phyloP scores from a whole-genome alignment of 2,329 filamentous ascomycete species.

The Diaporthe vaccinii region DNA sequence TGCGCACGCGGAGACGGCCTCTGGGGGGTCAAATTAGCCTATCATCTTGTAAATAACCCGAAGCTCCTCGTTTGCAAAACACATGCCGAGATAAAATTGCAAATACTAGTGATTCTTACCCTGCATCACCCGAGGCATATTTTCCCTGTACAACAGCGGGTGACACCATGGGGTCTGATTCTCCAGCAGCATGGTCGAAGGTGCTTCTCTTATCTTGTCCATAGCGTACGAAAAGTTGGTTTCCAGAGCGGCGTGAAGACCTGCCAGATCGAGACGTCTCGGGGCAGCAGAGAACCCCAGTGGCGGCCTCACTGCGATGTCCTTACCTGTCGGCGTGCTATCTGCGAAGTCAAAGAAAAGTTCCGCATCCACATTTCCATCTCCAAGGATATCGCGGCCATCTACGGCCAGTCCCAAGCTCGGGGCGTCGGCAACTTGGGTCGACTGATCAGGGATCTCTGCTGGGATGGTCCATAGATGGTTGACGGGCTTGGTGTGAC shows the following conservation, averaged over 20 bases:
- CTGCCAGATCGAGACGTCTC: constrained; percentile 23
- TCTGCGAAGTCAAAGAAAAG: neutral
- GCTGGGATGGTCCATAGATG: too few species aligned
- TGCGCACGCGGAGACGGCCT: constrained; percentile 66
- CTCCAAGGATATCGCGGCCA: neutral
- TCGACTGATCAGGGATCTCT: too few species aligned
- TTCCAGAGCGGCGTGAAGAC: constrained; percentile 23
- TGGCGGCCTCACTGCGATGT: neutral
- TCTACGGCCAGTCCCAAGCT: neutral
- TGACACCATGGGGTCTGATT: constrained; percentile 68
- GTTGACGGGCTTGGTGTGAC: neutral
- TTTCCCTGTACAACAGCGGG: constrained; percentile 61
- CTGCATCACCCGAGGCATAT: constrained; percentile 66
- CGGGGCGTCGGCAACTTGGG: neutral
- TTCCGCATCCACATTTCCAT: neutral
- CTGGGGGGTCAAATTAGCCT: constrained; percentile 48
- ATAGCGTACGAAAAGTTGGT: constrained; percentile 48
- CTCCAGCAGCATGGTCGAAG: constrained; percentile 61
- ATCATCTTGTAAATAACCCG: neutral
- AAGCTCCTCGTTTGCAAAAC: too few species aligned
- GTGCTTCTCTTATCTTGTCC: constrained; percentile 65
- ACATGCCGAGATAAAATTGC: too few species aligned
- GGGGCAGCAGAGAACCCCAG: neutral
- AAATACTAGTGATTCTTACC: constrained; percentile 48
- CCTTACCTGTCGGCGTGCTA: neutral